Base-by-base conservation (phyloP, 2,329 filamentous ascomycete species). In the Metarhizium album region DNA sequence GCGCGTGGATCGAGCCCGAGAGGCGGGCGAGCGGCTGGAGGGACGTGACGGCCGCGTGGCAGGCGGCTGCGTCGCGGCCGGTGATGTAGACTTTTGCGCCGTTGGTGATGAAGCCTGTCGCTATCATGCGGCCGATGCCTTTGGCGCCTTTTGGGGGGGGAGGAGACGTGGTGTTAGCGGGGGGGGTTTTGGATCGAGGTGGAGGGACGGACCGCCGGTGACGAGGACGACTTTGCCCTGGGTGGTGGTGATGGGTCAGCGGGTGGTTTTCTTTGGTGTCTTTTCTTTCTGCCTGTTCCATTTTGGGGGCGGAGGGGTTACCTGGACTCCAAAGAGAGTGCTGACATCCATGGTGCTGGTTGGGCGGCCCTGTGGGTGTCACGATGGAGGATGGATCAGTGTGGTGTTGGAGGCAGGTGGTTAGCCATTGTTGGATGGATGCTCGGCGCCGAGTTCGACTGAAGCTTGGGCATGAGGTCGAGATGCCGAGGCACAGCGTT, bases 51-150 rank as follows among this genome's bases (percentile, higher is more conserved):
- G 79, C 75, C 49, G 71, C 54, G 31, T 74, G 70, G 66, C 81
- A 84, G 37, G 79, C 75, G 47, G 71, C 68, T 22, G 71, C 76
- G 63, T 84, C 80, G 58, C 82, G 75, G 5, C 80, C 84, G 5
- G 80, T 79, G 53, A 86, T 79, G 71, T 84, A 85, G 16, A 85
- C 82, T 47, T 71, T 78, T 37, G 76, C 76, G 51, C 81, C 80
- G 65, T 83, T 84, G 51, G 71, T 63, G n/a, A 84, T 73, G 65
- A 82, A 84, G 52, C 80, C 82, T 51, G 80, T 71, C 31, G 79
- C 77, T 55, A 86, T 85, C 82, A 85, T 85, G 53, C 76, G 77
- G 16, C 82, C 82, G 55, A 85, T 79, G 56, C 81, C 82, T 61
- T 83, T 78, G 45, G 74, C 76, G 48, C 75, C 70, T 66, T n/a